phyloP scores from a whole-genome alignment of 768 basidiomycete genomes.

The Tylopilus balloui region DNA sequence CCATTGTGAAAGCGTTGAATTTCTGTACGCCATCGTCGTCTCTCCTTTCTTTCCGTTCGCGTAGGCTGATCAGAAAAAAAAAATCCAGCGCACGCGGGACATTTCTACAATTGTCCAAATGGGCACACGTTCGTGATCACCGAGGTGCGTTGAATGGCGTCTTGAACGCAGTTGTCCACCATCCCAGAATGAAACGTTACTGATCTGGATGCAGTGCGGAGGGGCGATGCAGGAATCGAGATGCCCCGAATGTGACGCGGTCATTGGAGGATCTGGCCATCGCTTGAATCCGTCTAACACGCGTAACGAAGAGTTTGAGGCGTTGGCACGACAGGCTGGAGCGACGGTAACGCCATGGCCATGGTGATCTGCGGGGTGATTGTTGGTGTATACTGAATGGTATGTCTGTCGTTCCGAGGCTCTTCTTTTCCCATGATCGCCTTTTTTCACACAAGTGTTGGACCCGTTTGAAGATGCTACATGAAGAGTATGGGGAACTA shows the following conservation, averaged over 20 bases:
- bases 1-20: conserved; percentile 45
- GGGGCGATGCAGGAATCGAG: conserved; percentile 44
- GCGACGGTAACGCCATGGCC: conserved; percentile 30
- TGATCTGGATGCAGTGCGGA: conserved; percentile 44
- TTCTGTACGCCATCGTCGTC: conserved; percentile 37
- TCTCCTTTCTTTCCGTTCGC: neutral
- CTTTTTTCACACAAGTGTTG: too few species aligned
- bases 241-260: conserved; percentile 57
- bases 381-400: too few species aligned
- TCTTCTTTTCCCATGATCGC: too few species aligned
- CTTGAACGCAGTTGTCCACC: neutral
- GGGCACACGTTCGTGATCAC: conserved; percentile 60
- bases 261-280: conserved; percentile 49
- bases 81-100: conserved; percentile 36
- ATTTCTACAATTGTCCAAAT: conserved; percentile 51
- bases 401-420: too few species aligned
- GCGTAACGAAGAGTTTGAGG: conserved; percentile 44
- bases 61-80: neutral
- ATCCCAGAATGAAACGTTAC: neutral
- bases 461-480: too few species aligned
- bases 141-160: conserved; percentile 36
- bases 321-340: conserved; percentile 34
- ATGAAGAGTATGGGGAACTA: too few species aligned
- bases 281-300: conserved; percentile 40
- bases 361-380: conserved; percentile 6